Evolutionary conservation across 2,329 filamentous ascomycete genomes (phyloP).

Genomic region (Fusarium nodosum): DNA sequence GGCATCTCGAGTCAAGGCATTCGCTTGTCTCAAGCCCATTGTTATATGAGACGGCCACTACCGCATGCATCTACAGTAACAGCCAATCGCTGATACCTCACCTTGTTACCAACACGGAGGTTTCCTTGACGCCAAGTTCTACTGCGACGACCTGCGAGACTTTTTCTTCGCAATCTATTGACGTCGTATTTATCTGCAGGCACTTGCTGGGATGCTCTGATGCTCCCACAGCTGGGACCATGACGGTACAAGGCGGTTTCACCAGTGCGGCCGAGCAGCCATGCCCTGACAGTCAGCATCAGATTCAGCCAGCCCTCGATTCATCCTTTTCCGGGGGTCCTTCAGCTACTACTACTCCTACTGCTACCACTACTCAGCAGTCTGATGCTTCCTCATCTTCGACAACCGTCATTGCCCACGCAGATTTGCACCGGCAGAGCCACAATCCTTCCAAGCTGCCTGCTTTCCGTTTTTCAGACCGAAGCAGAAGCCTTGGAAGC

Average conservation of each 20-base stretch:
- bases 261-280: constrained; percentile 46
- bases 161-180: constrained; percentile 20
- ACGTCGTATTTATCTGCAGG: constrained; percentile 40
- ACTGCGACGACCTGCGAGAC: constrained; percentile 6
- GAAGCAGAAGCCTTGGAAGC: constrained; percentile 49
- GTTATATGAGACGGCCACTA: constrained; percentile 37
- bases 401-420: constrained; percentile 33
- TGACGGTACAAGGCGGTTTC: constrained; percentile 51
- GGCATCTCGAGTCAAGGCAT: constrained; percentile 27
- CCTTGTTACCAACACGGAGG: constrained; percentile 2
- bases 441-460: constrained; percentile 70
- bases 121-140: constrained; percentile 1
- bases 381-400: constrained; percentile 35
- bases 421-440: constrained; percentile 65
- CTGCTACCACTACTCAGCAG: constrained; percentile 26
- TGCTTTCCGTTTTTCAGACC: constrained; percentile 67
- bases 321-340: constrained; percentile 8
- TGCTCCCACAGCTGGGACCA: constrained; percentile 44
- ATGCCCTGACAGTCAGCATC: constrained; percentile 41
- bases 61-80: constrained; percentile 37
- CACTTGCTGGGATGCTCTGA: constrained; percentile 49
- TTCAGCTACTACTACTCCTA: constrained; percentile 19
- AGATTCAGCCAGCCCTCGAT: constrained; percentile 3
- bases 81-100: constrained; percentile 38
- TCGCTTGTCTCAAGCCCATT: constrained; percentile 39